Percentiles rank a stretch among this genome's conserved stretches.
phyloP scores from a whole-genome alignment of 1,284 basidiomycete genomes.

The Malassezia equina region DNA sequence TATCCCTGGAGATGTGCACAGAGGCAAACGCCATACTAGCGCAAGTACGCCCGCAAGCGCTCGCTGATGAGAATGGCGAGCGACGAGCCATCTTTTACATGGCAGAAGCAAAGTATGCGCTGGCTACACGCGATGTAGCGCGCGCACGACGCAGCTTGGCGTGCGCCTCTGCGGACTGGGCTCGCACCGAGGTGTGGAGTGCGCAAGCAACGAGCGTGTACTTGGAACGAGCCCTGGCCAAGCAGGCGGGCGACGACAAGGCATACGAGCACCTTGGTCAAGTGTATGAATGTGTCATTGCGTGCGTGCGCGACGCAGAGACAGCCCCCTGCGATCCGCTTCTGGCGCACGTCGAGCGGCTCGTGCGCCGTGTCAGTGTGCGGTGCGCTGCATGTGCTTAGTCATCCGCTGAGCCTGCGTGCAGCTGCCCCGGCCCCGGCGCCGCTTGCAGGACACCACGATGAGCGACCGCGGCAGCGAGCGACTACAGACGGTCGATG shows the following conservation, averaged over 20 bases:
- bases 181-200: not conserved
- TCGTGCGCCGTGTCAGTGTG: not conserved
- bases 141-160: slow-evolving; percentile 1
- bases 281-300: not conserved
- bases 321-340: not conserved
- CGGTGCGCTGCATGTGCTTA: not conserved
- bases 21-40: slow-evolving; percentile 6
- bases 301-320: not conserved
- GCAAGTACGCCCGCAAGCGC: slow-evolving; percentile 11
- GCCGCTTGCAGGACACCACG: not conserved
- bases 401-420: not conserved
- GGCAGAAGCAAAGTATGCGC: not conserved
- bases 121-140: not conserved
- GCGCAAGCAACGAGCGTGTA: slow-evolving; percentile 9
- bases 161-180: slow-evolving; percentile 1
- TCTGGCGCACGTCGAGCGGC: not conserved
- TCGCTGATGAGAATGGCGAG: slow-evolving; percentile 15
- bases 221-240: slow-evolving; percentile 1
- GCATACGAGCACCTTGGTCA: not conserved
- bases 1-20: slow-evolving; percentile 1
- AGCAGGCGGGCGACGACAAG: not conserved
- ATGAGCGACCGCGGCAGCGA: not conserved
- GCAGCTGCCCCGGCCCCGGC: not conserved
- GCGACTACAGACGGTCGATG: slow-evolving; percentile 7
- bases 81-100: not conserved